These are phyloP conservation scores for Magnolia kwangsiensis DNA, from an alignment of 164 flowering plant species.

Conservation along the genomic window DNA sequence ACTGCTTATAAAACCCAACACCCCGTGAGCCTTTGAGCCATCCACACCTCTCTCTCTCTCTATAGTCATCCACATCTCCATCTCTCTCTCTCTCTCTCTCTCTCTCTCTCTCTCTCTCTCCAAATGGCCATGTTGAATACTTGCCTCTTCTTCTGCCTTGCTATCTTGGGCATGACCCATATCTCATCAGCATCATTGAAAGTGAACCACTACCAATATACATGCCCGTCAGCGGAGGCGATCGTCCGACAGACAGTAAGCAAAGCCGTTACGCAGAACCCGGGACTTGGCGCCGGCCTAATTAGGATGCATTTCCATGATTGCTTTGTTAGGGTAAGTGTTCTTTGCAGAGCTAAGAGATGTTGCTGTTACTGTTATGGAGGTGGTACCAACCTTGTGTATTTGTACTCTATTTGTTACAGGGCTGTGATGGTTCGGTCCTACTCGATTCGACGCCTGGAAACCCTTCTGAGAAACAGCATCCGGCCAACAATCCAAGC, in stretches of 20 bases:
- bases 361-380: neutral
- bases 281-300: constrained; percentile 57
- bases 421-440: constrained; percentile 65
- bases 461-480: constrained; percentile 35
- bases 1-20: constrained; percentile 1
- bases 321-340: constrained; percentile 57
- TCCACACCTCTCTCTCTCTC: neutral
- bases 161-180: neutral
- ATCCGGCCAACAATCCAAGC: constrained; percentile 38
- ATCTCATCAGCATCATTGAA: constrained; percentile 2
- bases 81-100: neutral
- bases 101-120: constrained; percentile 3
- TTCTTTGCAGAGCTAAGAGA: neutral
- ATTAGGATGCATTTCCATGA: constrained; percentile 70
- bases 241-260: constrained; percentile 30
- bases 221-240: constrained; percentile 25
- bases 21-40: neutral
- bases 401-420: neutral
- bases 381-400: neutral
- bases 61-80: neutral
- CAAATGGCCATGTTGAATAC: constrained; percentile 1
- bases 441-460: constrained; percentile 44
- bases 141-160: neutral
- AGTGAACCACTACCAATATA: constrained; percentile 16
- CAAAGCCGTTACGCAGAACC: constrained; percentile 37